Conservation (phyloP, 1,284 basidiomycete genomes). For the Ustilago esculenta region DNA sequence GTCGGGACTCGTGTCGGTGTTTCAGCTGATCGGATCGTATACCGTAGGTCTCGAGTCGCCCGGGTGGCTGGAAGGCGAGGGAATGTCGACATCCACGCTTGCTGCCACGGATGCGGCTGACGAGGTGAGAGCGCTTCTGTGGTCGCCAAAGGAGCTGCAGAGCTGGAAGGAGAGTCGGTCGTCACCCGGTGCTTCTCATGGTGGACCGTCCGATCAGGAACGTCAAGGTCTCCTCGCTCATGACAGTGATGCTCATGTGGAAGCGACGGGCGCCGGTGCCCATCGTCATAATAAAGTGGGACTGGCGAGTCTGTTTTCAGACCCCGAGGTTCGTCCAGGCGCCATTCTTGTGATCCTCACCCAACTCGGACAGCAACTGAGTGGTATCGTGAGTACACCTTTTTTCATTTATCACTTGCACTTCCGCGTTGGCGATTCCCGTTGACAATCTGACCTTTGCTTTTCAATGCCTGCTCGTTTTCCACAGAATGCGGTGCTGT, state of each 20-base stretch:
- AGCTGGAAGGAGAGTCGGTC: slow-evolving; percentile 21
- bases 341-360: slow-evolving; percentile 54
- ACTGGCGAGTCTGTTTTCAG: slow-evolving; percentile 26
- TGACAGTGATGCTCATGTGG: background rate
- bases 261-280: too few relatives aligned
- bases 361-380: slow-evolving; percentile 62
- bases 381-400: slow-evolving; percentile 48
- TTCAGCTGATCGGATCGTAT: slow-evolving; percentile 65
- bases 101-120: slow-evolving; percentile 20
- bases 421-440: too few relatives aligned
- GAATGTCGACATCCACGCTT: background rate
- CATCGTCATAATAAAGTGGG: too few relatives aligned
- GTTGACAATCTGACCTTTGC: too few relatives aligned
- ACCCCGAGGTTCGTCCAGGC: slow-evolving; percentile 38
- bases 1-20: slow-evolving; percentile 54
- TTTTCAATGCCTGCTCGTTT: background rate
- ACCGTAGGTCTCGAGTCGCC: slow-evolving; percentile 53
- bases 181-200: background rate
- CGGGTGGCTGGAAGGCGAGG: slow-evolving; percentile 53
- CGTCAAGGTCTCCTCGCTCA: slow-evolving; percentile 26
- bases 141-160: slow-evolving; percentile 37
- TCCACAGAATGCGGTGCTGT: slow-evolving; percentile 56
- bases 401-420: background rate
- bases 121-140: slow-evolving; percentile 31
- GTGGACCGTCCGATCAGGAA: slow-evolving; percentile 20